Conservation (phyloP, 441 rosid genomes). For the Gossypium trilobum region DNA sequence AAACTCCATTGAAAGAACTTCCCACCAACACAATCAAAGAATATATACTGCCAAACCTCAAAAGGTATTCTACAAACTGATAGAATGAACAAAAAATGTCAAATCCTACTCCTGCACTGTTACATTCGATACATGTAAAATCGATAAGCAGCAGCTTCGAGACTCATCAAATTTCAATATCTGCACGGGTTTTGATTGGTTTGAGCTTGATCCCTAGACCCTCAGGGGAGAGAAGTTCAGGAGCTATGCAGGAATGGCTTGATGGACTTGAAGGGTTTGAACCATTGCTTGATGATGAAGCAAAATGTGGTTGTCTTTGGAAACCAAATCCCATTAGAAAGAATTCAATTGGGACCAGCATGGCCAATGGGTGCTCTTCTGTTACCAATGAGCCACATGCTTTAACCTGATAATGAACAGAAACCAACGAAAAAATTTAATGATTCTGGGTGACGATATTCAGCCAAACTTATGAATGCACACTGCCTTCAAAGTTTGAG, state of each 20-base stretch:
- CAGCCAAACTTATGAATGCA: not conserved
- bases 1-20: not conserved
- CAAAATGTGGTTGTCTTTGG: constrained; percentile 26
- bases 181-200: constrained; percentile 49
- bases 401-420: constrained; percentile 43
- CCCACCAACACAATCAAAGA: constrained; percentile 19
- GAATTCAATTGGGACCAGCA: constrained; percentile 51
- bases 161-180: constrained; percentile 17
- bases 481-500: not conserved
- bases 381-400: constrained; percentile 79
- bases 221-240: constrained; percentile 52
- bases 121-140: not conserved
- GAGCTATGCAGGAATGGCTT: constrained; percentile 35
- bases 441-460: not conserved
- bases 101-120: not conserved
- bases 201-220: constrained; percentile 60
- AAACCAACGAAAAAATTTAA: not conserved
- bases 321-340: constrained; percentile 46
- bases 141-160: not conserved
- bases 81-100: not conserved
- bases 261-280: constrained; percentile 35
- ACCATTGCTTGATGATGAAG: constrained; percentile 29
- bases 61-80: not conserved
- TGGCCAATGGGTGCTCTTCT: constrained; percentile 61
- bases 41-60: not conserved